A percentile compares a stretch with the other conserved stretches of the same genome.
Conservation (phyloP, 2,329 filamentous ascomycete genomes). For the Dendrostoma leiphaemia region DNA sequence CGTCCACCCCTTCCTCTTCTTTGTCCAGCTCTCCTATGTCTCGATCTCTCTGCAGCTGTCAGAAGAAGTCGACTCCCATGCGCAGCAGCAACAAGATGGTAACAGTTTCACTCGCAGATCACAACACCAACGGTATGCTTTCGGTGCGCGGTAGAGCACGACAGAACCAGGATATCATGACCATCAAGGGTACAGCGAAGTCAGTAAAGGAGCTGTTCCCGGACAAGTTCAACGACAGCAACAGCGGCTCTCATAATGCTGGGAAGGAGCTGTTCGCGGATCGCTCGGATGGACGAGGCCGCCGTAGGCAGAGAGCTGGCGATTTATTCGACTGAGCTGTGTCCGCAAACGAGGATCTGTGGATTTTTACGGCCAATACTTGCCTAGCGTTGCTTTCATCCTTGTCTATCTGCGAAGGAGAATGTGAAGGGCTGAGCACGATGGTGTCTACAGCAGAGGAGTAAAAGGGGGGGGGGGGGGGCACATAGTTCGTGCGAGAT, state of each 20-base stretch:
- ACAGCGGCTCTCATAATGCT: slow-evolving; percentile 44
- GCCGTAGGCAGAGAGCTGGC: slow-evolving; percentile 65
- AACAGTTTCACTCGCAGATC: slow-evolving; percentile 13
- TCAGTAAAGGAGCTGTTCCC: slow-evolving; percentile 68
- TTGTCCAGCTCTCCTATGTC: not conserved
- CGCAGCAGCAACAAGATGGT: slow-evolving; percentile 1
- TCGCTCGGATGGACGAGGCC: slow-evolving; percentile 55
- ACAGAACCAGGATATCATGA: slow-evolving; percentile 46
- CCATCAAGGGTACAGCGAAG: slow-evolving; percentile 65
- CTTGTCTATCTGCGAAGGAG: too few relatives aligned
- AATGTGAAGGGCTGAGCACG: too few relatives aligned
- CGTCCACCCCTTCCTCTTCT: not conserved
- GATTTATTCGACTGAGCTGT: slow-evolving; percentile 70
- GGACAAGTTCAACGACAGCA: slow-evolving; percentile 44
- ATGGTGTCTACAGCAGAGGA: too few relatives aligned
- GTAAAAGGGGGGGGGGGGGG: too few relatives aligned
- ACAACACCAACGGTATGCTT: slow-evolving; percentile 5
- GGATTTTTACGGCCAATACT: too few relatives aligned
- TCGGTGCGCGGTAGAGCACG: slow-evolving; percentile 57
- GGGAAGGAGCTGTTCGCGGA: slow-evolving; percentile 70
- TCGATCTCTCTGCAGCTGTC: not conserved
- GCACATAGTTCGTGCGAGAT: too few relatives aligned
- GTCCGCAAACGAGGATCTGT: too few relatives aligned
- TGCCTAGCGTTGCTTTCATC: too few relatives aligned
- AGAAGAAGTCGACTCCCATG: not conserved